phyloP scores from a whole-genome alignment of 257 asterid species.

The Nicotiana noctiflora region DNA sequence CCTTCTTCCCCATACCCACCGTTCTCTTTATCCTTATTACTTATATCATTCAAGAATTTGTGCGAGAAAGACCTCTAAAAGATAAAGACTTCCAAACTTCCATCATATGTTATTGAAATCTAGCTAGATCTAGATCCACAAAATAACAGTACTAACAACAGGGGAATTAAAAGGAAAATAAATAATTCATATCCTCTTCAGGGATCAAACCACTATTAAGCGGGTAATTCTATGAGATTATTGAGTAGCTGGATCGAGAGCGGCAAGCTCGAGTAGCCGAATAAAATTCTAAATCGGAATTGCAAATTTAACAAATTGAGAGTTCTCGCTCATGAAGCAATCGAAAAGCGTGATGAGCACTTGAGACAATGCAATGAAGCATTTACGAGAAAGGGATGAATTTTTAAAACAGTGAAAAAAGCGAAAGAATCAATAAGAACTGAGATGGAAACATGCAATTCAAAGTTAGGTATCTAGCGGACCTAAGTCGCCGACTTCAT shows the following conservation, averaged over 20 bases:
- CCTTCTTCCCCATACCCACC: no score
- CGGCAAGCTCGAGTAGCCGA: conserved; percentile 62
- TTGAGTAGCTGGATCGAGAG: conserved; percentile 86
- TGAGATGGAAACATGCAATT: conserved; percentile 78
- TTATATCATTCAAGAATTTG: no score
- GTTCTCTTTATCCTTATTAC: no score
- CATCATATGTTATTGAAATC: no score
- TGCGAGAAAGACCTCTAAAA: no score
- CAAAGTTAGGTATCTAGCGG: conserved; percentile 43
- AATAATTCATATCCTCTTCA: no score
- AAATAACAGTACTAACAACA: no score
- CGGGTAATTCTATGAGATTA: conserved; percentile 34
- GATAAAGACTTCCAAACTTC: no score
- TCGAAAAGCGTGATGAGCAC: conserved; percentile 78
- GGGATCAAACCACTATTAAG: no score
- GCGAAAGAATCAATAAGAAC: conserved; percentile 48
- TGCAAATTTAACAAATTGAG: conserved; percentile 70
- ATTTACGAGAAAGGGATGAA: conserved; percentile 59
- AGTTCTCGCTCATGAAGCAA: conserved; percentile 76
- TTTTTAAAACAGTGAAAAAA: conserved; percentile 30
- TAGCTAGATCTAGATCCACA: no score
- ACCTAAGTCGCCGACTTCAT: no score
- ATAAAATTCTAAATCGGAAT: conserved; percentile 61
- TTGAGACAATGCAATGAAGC: conserved; percentile 78
- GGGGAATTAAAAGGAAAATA: no score